These are phyloP conservation scores for Cladosporium sp. DNA, from an alignment of 2,329 filamentous ascomycete species.

Conservation along the genomic window DNA sequence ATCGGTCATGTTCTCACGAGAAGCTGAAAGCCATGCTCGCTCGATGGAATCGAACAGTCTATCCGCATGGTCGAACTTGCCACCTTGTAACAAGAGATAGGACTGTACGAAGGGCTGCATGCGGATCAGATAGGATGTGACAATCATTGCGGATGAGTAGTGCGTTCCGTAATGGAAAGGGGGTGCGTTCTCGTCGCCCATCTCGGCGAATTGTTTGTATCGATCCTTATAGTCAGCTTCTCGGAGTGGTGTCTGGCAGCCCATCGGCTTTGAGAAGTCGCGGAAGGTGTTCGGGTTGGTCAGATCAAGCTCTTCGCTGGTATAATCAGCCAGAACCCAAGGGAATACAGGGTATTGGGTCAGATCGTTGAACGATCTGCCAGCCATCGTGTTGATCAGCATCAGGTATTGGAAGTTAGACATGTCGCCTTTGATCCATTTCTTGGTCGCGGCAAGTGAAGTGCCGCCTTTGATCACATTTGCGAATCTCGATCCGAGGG, in stretches of 20 bases:
- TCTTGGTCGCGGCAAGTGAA: conserved; percentile 78
- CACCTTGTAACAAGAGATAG: conserved; percentile 90
- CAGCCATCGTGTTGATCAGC: conserved; percentile 96
- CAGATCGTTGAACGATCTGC: conserved; percentile 93
- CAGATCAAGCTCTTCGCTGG: conserved; percentile 85
- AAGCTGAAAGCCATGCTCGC: conserved; percentile 87
- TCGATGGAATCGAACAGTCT: conserved; percentile 90
- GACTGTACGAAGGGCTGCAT: conserved; percentile 95
- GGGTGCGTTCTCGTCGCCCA: conserved; percentile 69
- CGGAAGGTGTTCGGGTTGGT: conserved; percentile 80
- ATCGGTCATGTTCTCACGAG: conserved; percentile 84
- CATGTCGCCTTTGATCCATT: conserved; percentile 90
- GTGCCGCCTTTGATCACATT: conserved; percentile 83
- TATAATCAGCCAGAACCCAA: conserved; percentile 95
- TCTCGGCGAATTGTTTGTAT: conserved; percentile 84
- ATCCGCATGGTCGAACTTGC: conserved; percentile 92
- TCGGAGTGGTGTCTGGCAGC: conserved; percentile 73
- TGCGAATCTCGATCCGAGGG: conserved; percentile 81
- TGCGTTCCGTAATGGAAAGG: conserved; percentile 98
- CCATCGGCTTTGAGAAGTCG: conserved; percentile 94
- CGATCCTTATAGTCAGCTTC: conserved; percentile 77
- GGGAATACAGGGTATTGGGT: conserved; percentile 98
- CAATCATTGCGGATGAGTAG: conserved; percentile 98
- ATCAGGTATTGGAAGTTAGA: conserved; percentile 99
- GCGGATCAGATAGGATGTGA: conserved; percentile 91